Evolutionary conservation across 495 filamentous ascomycete genomes (phyloP).

Genomic region (Melanomma pulvis-pyrius): DNA sequence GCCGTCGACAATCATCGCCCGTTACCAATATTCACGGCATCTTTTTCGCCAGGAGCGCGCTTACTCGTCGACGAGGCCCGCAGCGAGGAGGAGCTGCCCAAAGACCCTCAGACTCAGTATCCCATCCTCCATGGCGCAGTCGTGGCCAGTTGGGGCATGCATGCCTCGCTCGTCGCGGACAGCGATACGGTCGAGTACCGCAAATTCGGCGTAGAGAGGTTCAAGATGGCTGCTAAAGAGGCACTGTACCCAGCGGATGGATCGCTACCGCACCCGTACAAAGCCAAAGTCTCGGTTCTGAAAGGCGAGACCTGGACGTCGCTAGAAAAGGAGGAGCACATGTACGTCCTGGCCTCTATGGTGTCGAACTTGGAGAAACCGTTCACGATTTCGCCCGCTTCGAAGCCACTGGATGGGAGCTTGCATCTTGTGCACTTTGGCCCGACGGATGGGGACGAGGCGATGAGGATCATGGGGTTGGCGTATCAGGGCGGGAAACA

Average conservation of each 20-base stretch:
- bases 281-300: constrained; percentile 57
- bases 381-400: constrained; percentile 75
- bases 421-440: constrained; percentile 77
- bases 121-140: constrained; percentile 65
- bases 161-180: constrained; percentile 84
- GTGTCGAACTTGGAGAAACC: constrained; percentile 78
- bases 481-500: constrained; percentile 79
- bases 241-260: constrained; percentile 65
- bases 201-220: constrained; percentile 71
- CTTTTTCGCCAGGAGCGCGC: constrained; percentile 67
- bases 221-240: constrained; percentile 79
- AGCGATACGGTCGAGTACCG: constrained; percentile 80
- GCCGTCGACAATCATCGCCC: constrained; percentile 33
- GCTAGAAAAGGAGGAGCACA: constrained; percentile 54
- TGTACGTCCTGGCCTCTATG: constrained; percentile 74
- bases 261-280: constrained; percentile 67
- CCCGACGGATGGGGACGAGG: constrained; percentile 59
- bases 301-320: constrained; percentile 40
- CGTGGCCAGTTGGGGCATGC: constrained; percentile 84
- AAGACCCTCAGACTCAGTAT: constrained; percentile 24
- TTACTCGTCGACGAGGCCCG: constrained; percentile 53
- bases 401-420: constrained; percentile 65
- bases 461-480: constrained; percentile 72
- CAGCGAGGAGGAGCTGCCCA: constrained; percentile 40
- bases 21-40: constrained; percentile 49